phyloP scores from a whole-genome alignment of 2,329 filamentous ascomycete genomes.

The Diaporthe ampelina region DNA sequence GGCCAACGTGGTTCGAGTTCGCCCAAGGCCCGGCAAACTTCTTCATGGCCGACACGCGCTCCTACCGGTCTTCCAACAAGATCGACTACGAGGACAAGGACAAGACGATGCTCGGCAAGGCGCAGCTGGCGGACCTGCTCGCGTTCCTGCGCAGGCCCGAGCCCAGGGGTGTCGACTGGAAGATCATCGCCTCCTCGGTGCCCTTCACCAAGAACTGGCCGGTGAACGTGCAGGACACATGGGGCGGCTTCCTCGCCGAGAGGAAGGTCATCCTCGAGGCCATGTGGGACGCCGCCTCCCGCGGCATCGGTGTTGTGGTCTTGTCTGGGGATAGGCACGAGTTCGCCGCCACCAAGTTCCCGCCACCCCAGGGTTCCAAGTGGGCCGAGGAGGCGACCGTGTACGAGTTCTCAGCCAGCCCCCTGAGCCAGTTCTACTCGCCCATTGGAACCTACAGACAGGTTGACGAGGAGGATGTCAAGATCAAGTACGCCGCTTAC shows the following conservation, averaged over 20 bases:
- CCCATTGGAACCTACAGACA: conserved; percentile 88
- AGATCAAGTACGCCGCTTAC: conserved; percentile 87
- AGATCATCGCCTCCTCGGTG: conserved; percentile 89
- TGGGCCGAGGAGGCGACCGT: conserved; percentile 77
- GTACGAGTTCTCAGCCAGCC: conserved; percentile 93
- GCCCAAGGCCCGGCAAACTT: conserved; percentile 91
- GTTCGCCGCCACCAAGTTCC: conserved; percentile 90
- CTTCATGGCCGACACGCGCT: conserved; percentile 93
- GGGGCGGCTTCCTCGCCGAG: conserved; percentile 91
- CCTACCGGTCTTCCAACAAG: conserved; percentile 81
- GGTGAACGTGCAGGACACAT: conserved; percentile 89
- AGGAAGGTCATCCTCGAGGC: conserved; percentile 84
- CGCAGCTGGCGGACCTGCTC: conserved; percentile 85
- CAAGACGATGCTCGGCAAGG: conserved; percentile 89
- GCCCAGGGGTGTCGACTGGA: conserved; percentile 87
- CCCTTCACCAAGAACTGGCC: conserved; percentile 99
- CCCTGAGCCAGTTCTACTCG: conserved; percentile 93
- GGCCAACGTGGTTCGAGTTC: conserved; percentile 90
- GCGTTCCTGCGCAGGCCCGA: conserved; percentile 81
- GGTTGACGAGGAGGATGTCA: conserved; percentile 83
- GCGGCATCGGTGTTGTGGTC: conserved; percentile 83
- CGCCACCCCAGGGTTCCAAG: conserved; percentile 69
- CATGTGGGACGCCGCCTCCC: conserved; percentile 89
- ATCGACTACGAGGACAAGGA: conserved; percentile 70
- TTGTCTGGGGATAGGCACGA: conserved; percentile 96